phyloP scores from a whole-genome alignment of 31 red algal species.

The Porphyra umbilicalis region DNA sequence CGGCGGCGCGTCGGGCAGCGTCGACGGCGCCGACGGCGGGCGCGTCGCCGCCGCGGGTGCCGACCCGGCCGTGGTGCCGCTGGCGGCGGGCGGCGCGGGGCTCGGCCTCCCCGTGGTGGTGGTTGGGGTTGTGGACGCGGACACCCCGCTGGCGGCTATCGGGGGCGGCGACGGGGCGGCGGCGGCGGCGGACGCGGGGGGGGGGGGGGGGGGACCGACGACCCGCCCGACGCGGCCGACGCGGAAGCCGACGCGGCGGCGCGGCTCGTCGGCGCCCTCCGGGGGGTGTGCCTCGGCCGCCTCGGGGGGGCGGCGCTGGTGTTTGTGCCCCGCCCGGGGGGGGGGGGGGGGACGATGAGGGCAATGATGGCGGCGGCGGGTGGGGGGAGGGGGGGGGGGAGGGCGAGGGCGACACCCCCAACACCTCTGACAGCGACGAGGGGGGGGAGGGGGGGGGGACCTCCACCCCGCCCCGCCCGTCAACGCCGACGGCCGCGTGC shows the following conservation, averaged over 20 bases:
- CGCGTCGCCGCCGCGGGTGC: too few species aligned
- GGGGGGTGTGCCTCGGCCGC: neutral
- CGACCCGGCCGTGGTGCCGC: too few species aligned
- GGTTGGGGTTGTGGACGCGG: neutral
- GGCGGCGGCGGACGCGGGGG: neutral
- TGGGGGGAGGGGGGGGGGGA: neutral
- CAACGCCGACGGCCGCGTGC: neutral
- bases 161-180: neutral
- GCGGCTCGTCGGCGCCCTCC: neutral
- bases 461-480: too few species aligned
- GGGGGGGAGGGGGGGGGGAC: neutral
- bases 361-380: neutral
- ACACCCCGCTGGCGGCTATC: neutral
- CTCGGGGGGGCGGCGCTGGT: neutral
- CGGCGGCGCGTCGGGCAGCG: too few species aligned
- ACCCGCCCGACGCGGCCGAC: neutral
- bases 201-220: neutral
- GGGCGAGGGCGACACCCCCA: neutral
- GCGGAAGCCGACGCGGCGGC: neutral
- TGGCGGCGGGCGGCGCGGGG: too few species aligned
- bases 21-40: too few species aligned
- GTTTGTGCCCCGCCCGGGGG: neutral
- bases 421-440: neutral
- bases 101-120: neutral
- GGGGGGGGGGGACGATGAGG: neutral